Evolutionary conservation across 2,329 filamentous ascomycete genomes (phyloP).

Genomic region (Penicillium thymicola): DNA sequence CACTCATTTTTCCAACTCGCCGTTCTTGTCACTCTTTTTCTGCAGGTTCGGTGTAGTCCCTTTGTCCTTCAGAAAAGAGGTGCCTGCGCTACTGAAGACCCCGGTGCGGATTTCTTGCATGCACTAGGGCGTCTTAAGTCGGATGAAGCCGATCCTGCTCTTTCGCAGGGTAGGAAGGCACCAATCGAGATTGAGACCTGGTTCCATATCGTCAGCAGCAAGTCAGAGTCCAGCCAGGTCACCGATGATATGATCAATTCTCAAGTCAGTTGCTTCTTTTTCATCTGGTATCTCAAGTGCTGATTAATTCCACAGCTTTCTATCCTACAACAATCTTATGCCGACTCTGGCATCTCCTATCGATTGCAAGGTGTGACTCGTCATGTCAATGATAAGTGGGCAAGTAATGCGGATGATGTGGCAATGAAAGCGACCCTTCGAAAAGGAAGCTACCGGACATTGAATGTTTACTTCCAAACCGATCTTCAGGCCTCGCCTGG

Average conservation of each 20-base stretch:
- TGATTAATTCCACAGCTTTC: slow-evolving; percentile 23
- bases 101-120: slow-evolving; percentile 24
- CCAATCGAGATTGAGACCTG: slow-evolving; percentile 41
- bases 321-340: slow-evolving; percentile 48
- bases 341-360: slow-evolving; percentile 48
- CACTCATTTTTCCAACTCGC: slow-evolving; percentile 21
- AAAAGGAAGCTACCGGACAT: slow-evolving; percentile 51
- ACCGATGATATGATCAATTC: slow-evolving; percentile 34
- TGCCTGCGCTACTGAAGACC: slow-evolving; percentile 33
- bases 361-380: slow-evolving; percentile 49
- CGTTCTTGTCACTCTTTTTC: slow-evolving; percentile 16
- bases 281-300: slow-evolving; percentile 5
- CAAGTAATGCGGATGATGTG: slow-evolving; percentile 47
- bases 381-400: slow-evolving; percentile 55
- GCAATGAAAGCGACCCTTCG: slow-evolving; percentile 54
- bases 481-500: slow-evolving; percentile 41
- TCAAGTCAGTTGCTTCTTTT: slow-evolving; percentile 30
- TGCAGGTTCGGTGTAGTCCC: slow-evolving; percentile 20
- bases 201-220: slow-evolving; percentile 43
- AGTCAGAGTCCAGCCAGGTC: slow-evolving; percentile 26
- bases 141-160: slow-evolving; percentile 10
- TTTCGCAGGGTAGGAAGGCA: slow-evolving; percentile 20
- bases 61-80: slow-evolving; percentile 19
- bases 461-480: slow-evolving; percentile 61
- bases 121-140: slow-evolving; percentile 26